Conservation (phyloP, 2,329 filamentous ascomycete species). For the Falciphora oryzae region DNA sequence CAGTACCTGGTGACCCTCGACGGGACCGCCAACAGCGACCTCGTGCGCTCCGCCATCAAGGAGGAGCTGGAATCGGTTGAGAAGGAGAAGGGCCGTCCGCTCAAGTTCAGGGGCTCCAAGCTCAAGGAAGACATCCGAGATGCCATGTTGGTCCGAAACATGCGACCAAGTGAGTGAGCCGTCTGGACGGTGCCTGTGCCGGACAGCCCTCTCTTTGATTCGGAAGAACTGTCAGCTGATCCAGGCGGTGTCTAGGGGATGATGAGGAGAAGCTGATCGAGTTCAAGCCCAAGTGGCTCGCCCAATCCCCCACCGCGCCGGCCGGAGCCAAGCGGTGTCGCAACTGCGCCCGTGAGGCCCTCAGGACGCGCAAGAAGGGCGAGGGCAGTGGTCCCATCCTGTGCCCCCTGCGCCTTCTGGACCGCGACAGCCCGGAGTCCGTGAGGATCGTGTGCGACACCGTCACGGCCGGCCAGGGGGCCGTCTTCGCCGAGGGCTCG, state of each 20-base stretch:
- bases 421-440: slow-evolving; percentile 18
- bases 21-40: not conserved
- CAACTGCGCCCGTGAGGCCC: slow-evolving; percentile 58
- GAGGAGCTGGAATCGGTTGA: slow-evolving; percentile 1
- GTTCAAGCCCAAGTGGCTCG: slow-evolving; percentile 82
- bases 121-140: slow-evolving; percentile 2
- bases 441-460: not conserved
- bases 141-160: slow-evolving; percentile 64
- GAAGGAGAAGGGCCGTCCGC: not conserved
- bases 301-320: slow-evolving; percentile 69
- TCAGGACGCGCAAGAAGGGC: slow-evolving; percentile 14
- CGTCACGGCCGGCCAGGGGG: slow-evolving; percentile 17
- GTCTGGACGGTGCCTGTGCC: not conserved
- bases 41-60: not conserved
- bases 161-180: slow-evolving; percentile 42
- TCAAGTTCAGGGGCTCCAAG: slow-evolving; percentile 7
- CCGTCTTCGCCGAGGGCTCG: slow-evolving; percentile 16
- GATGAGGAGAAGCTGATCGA: slow-evolving; percentile 4
- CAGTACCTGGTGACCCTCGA: slow-evolving; percentile 6
- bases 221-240: not conserved
- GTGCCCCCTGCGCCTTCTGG: slow-evolving; percentile 56
- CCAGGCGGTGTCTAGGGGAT: not conserved
- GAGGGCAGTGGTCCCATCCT: slow-evolving; percentile 29
- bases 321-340: slow-evolving; percentile 58
- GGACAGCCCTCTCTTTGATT: no score